Evolutionary conservation across 2,329 filamentous ascomycete genomes (phyloP).

Genomic region (Ceratocystis lukuohia): DNA sequence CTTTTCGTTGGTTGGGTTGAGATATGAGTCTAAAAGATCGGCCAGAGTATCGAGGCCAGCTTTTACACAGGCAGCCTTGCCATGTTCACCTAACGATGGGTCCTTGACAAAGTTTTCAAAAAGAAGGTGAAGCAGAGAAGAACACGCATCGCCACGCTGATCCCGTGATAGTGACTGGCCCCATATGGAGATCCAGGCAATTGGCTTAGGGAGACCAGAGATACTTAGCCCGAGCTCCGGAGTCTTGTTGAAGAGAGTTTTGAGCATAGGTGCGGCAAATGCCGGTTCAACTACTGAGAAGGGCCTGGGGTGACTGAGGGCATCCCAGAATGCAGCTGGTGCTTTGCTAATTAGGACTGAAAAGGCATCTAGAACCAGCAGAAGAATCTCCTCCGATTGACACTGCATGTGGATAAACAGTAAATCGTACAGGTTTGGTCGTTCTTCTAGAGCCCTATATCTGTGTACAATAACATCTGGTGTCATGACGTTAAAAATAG

Average conservation of each 20-base stretch:
- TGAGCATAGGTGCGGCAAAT: conserved; percentile 57
- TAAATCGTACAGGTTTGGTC: conserved; percentile 55
- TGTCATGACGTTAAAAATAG: conserved; percentile 61
- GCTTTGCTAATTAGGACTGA: conserved; percentile 60
- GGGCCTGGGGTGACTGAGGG: conserved; percentile 67
- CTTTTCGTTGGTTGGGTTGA: conserved; percentile 28
- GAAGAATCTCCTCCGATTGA: conserved; percentile 44
- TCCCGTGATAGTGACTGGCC: conserved; percentile 62
- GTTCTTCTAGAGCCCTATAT: conserved; percentile 64
- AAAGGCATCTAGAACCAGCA: conserved; percentile 57
- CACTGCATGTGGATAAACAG: conserved; percentile 44
- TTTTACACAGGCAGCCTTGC: conserved; percentile 47
- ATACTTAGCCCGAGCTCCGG: conserved; percentile 29
- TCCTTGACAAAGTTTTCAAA: conserved; percentile 50
- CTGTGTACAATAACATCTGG: conserved; percentile 63
- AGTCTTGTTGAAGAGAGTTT: conserved; percentile 47
- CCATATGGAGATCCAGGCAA: conserved; percentile 68
- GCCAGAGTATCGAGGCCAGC: conserved; percentile 50
- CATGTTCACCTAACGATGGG: conserved; percentile 39
- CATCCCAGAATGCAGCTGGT: conserved; percentile 73
- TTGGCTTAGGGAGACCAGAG: conserved; percentile 40
- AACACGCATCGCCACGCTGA: conserved; percentile 66
- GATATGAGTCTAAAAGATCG: conserved; percentile 44
- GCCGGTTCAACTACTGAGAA: conserved; percentile 73
- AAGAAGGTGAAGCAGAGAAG: conserved; percentile 62